These are phyloP conservation scores for Cynara cardunculus DNA, from an alignment of 129 eudicot species.

Conservation along the genomic window DNA sequence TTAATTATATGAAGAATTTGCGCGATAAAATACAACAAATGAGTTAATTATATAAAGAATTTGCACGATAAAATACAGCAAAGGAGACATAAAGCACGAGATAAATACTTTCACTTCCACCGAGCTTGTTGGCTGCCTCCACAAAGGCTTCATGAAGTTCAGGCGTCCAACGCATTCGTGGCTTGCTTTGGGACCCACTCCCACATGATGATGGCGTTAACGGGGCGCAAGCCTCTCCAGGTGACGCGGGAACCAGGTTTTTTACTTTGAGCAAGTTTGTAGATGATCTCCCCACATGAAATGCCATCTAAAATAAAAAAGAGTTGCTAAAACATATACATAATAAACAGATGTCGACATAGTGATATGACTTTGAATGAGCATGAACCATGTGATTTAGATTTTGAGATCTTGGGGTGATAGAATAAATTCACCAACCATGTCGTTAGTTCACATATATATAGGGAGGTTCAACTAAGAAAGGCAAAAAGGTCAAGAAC, in stretches of 20 bases:
- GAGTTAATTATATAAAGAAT: neutral
- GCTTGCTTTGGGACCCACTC: conserved; percentile 57
- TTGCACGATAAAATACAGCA: neutral
- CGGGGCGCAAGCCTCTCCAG: conserved; percentile 53
- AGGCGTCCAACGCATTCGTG: conserved; percentile 99
- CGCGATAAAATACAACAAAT: neutral
- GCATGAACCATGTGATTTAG: neutral
- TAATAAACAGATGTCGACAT: neutral
- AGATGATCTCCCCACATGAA: conserved; percentile 41
- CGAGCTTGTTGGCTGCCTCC: conserved; percentile 90
- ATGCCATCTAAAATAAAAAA: conserved; percentile 34
- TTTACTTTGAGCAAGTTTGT: conserved; percentile 36
- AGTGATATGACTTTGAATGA: neutral
- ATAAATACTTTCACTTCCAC: conserved; percentile 89
- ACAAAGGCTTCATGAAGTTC: conserved; percentile 97
- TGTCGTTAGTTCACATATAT: neutral
- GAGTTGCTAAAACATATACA: neutral
- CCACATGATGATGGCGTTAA: conserved; percentile 54
- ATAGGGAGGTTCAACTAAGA: too few species aligned
- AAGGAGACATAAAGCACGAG: neutral
- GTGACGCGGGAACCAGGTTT: conserved; percentile 49
- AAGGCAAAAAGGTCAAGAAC: neutral
- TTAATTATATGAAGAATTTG: neutral
- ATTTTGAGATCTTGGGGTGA: neutral
- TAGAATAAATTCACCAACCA: neutral